Evolutionary conservation across 1,139 yeast genomes (phyloP).

Genomic region (Keqinozyma sinolaborantium): DNA sequence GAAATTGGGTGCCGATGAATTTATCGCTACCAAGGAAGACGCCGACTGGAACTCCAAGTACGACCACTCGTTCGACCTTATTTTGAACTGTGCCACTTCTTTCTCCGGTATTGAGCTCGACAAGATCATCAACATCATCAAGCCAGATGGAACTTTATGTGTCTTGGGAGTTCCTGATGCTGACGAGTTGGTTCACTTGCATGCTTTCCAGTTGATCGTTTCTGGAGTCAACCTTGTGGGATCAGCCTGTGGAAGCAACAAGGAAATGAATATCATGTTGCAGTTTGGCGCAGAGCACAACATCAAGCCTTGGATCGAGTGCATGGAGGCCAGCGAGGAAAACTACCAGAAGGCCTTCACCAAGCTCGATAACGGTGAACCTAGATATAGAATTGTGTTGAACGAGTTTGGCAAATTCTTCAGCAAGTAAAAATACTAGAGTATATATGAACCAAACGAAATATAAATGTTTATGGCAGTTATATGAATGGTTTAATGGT

Average conservation of each 20-base stretch:
- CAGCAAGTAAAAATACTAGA: no score
- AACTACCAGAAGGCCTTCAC: no score
- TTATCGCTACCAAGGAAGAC: constrained; percentile 38
- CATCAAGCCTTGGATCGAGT: constrained; percentile 57
- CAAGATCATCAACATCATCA: no score
- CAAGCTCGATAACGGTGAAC: no score
- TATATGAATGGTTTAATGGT: no score
- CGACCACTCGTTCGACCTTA: constrained; percentile 41
- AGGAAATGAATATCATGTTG: constrained; percentile 52
- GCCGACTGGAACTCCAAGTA: constrained; percentile 28
- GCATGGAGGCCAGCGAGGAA: constrained; percentile 46
- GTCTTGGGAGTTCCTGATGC: constrained; percentile 49
- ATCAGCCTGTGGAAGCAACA: constrained; percentile 46
- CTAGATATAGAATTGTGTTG: constrained; percentile 39
- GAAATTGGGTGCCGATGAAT: constrained; percentile 35
- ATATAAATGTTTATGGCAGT: no score
- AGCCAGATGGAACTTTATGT: constrained; percentile 41
- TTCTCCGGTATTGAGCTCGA: constrained; percentile 34
- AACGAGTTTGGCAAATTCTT: constrained; percentile 21
- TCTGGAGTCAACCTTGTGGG: constrained; percentile 41
- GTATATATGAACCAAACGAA: no score
- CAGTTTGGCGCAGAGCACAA: constrained; percentile 48
- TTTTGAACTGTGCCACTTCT: constrained; percentile 47
- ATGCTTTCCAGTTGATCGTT: constrained; percentile 23
- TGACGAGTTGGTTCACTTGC: constrained; percentile 11